phyloP scores from a whole-genome alignment of 2,329 filamentous ascomycete species.

The Emergomyces pasteurianus region DNA sequence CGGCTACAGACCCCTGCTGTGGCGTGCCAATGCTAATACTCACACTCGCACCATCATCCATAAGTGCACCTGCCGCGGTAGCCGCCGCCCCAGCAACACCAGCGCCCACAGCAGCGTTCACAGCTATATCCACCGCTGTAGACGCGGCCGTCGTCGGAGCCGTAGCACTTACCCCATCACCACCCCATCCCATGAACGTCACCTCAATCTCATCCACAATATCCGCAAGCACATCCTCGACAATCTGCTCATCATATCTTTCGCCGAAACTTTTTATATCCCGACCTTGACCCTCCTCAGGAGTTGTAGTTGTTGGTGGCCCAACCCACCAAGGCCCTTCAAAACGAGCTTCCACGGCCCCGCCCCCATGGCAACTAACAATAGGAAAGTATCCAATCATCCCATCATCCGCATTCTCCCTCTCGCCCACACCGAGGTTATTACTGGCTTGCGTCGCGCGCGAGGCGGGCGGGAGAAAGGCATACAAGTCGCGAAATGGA shows the following conservation, averaged over 20 bases:
- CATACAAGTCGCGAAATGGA: conserved; percentile 74
- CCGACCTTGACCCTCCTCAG: conserved; percentile 15
- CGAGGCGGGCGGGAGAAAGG: conserved; percentile 85
- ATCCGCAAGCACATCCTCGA: conserved; percentile 86
- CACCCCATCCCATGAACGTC: conserved; percentile 50
- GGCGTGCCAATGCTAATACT: conserved; percentile 1
- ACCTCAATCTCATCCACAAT: conserved; percentile 81
- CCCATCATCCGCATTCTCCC: conserved; percentile 84
- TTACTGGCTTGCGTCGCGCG: conserved; percentile 32
- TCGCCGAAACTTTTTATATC: conserved; percentile 45
- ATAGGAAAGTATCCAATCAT: conserved; percentile 93
- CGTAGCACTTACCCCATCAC: not conserved
- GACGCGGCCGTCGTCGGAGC: not conserved
- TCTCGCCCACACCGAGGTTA: conserved; percentile 49
- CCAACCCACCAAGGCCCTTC: conserved; percentile 88
- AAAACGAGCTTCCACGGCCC: conserved; percentile 86
- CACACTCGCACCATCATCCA: conserved; percentile 4
- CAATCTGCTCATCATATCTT: conserved; percentile 84
- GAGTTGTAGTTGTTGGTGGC: conserved; percentile 44
- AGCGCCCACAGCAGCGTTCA: not conserved
- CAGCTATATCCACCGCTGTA: not conserved
- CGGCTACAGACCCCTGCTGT: not conserved
- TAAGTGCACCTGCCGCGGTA: not conserved
- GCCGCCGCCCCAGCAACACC: not conserved
- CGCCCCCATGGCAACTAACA: conserved; percentile 82